phyloP scores from a whole-genome alignment of 1,284 basidiomycete genomes.

The Moesziomyces globuligerus region DNA sequence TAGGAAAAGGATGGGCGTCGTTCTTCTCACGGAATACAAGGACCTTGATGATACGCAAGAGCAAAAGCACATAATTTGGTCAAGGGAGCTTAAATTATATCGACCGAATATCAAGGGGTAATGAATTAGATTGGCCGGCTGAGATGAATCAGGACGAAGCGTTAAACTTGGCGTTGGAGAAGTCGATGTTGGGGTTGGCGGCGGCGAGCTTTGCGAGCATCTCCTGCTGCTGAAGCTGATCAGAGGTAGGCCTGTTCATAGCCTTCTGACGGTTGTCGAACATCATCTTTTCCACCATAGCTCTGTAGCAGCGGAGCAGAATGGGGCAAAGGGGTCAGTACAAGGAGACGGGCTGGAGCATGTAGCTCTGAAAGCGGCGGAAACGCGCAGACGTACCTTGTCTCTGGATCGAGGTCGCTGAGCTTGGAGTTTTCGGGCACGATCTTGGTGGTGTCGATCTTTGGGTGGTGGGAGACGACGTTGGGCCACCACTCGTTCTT shows the following conservation, averaged over 20 bases:
- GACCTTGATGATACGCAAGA: too few relatives aligned
- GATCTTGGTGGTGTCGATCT: constrained; percentile 96
- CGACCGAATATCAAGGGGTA: too few relatives aligned
- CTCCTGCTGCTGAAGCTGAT: constrained; percentile 60
- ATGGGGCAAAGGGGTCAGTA: not conserved
- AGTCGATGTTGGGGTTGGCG: constrained; percentile 49
- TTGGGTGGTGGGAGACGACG: constrained; percentile 91
- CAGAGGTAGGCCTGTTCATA: constrained; percentile 81
- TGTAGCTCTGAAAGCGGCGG: too few relatives aligned
- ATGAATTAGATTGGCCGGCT: too few relatives aligned
- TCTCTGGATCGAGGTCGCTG: constrained; percentile 92
- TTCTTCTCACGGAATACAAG: too few relatives aligned
- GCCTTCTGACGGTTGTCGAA: constrained; percentile 98
- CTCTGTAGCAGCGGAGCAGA: constrained; percentile 70
- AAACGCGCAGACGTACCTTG: constrained; percentile 72
- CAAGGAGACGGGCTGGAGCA: constrained; percentile 6
- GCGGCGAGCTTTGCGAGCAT: constrained; percentile 47
- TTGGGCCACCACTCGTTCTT: constrained; percentile 97
- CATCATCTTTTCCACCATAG: constrained; percentile 99
- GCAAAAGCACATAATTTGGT: too few relatives aligned
- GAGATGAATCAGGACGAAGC: constrained; percentile 25
- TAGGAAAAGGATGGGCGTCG: not conserved
- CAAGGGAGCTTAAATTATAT: too few relatives aligned
- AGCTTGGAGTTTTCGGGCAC: constrained; percentile 94
- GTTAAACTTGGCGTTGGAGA: constrained; percentile 49